Evolutionary conservation across 192 early-diverging fungal species (phyloP).

Genomic region (Chytriomyces hyalinus): DNA sequence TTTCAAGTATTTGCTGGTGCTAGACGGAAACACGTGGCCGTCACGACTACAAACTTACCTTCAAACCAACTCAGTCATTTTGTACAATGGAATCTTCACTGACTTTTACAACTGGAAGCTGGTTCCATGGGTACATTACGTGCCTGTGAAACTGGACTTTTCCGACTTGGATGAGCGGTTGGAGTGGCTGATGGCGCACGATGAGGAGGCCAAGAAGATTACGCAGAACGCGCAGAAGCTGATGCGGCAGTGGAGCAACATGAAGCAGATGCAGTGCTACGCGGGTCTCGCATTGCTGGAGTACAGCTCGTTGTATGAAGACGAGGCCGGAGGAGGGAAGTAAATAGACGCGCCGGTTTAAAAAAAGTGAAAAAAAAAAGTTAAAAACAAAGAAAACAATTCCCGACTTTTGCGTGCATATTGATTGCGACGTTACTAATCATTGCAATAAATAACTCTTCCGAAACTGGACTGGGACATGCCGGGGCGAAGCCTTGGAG

Average conservation of each 20-base stretch:
- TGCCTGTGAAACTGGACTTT: slow-evolving; percentile 29
- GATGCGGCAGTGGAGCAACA: neutral
- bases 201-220: slow-evolving; percentile 12
- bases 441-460: no score
- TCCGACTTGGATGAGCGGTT: slow-evolving; percentile 31
- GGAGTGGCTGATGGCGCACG: slow-evolving; percentile 13
- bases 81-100: slow-evolving; percentile 3
- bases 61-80: slow-evolving; percentile 9
- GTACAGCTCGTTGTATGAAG: neutral
- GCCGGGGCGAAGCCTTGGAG: neutral
- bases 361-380: no score
- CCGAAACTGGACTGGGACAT: no score
- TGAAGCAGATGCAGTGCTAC: slow-evolving; percentile 21
- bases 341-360: no score
- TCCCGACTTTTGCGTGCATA: no score
- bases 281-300: slow-evolving; percentile 11
- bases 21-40: slow-evolving; percentile 27
- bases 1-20: slow-evolving; percentile 31
- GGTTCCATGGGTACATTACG: slow-evolving; percentile 33
- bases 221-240: neutral
- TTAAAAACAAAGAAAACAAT: no score
- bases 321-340: no score
- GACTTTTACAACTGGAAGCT: slow-evolving; percentile 29
- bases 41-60: slow-evolving; percentile 9
- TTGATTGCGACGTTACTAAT: no score